Evolutionary conservation across 331 rosid genomes (phyloP), one percentile per base, ranked within the genome.

Genomic region (Rosa hybrid): DNA sequence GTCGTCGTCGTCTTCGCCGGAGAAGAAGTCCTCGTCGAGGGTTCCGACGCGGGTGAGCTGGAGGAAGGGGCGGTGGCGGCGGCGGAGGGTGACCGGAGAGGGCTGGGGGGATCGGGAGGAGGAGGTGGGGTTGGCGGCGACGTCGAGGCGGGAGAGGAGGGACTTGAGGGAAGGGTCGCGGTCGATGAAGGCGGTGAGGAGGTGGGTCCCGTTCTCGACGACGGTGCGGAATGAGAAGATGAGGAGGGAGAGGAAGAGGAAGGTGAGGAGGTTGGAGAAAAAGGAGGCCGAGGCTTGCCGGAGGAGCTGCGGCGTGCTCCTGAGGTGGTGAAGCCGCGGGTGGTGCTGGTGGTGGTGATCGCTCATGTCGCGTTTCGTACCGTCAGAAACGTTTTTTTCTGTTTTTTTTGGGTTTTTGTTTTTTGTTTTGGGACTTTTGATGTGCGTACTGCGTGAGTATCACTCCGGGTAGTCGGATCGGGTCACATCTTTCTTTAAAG

Each of bases 11-110:
- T 92, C 98, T 34, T 90, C 98, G 4, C 94, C 96, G 79, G 98
- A 93, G 90, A 93, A 95, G 75, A 93, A 89, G 74, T 95, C 99
- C 0, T 91, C 98, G 8, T 95, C 99, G 27, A 96, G 91, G 90
- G 99, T 93, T 54, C 96, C 98, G 51, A 93, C 91, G 1, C 97
- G 94, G 49, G 97, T 91, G 76, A 96, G 94, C 63, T 96, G 99
- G 4, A 96, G 96, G 14, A 95, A 90, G 0, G 98, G 98, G 45
- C 96, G 94, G 9, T 87, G 92, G 45, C 86, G 87, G 49, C 81
- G 89, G 16, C 89, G 91, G n/a, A 75, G 89, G 12, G 51, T 38
- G 72, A 87, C 77, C 0, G 89, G 38, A 0, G 88, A 53, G 0
- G 94, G 42, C 12, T 84, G 75, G 68, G 71, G 78, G 44, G 71